Conservation (phyloP, 495 filamentous ascomycete genomes). For the Daldinia decipiens region DNA sequence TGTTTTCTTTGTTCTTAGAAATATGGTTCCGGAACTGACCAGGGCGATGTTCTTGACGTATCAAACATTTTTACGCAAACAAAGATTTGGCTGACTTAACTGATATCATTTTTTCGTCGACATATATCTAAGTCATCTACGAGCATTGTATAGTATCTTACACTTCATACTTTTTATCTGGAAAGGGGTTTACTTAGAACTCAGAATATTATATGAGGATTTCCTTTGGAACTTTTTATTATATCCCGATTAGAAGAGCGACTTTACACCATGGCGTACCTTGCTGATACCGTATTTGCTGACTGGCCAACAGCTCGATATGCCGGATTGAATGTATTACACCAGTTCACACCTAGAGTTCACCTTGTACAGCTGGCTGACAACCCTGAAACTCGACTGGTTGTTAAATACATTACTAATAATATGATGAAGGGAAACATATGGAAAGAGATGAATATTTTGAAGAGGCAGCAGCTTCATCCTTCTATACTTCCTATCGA, state of each 20-base stretch:
- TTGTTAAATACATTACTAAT: background rate
- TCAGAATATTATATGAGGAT: background rate
- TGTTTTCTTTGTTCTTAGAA: background rate
- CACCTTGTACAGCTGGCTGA: background rate
- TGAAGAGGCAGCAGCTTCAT: background rate
- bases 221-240: background rate
- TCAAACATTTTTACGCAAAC: background rate
- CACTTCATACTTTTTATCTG: too few species aligned
- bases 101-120: background rate
- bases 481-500: slow-evolving; percentile 5
- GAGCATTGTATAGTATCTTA: too few species aligned
- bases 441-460: background rate
- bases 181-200: too few species aligned
- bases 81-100: background rate
- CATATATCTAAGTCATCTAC: background rate
- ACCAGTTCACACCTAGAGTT: background rate
- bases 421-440: background rate
- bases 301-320: background rate
- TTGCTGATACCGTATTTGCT: background rate
- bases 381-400: background rate
- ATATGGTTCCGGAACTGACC: background rate
- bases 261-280: background rate
- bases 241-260: background rate
- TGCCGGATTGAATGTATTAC: background rate
- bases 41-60: background rate